A percentile compares a stretch with the other conserved stretches of the same genome.
phyloP scores from a whole-genome alignment of 306 rosid species.

The Delonix regia region DNA sequence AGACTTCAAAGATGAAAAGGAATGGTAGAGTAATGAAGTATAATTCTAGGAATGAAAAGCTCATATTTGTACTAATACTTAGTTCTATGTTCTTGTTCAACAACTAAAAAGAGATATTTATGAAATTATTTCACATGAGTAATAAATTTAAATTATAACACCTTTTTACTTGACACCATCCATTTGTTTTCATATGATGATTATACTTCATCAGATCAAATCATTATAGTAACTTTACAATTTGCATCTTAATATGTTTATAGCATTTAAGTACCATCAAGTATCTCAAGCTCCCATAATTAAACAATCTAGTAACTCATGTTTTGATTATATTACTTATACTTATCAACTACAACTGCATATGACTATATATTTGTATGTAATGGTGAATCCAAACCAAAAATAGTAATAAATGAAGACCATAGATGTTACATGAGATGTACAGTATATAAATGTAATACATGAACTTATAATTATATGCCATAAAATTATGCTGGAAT shows the following conservation, averaged over 20 bases:
- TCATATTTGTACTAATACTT: slow-evolving; percentile 82
- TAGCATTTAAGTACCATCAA: slow-evolving; percentile 3
- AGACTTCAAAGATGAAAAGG: no score
- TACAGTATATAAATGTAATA: not conserved
- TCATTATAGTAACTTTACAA: not conserved
- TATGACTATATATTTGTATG: not conserved
- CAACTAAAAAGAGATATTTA: slow-evolving; percentile 40
- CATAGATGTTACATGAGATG: not conserved
- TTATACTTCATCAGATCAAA: not conserved
- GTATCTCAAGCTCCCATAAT: slow-evolving; percentile 9
- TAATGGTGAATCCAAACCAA: slow-evolving; percentile 2
- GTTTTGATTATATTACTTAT: slow-evolving; percentile 6
- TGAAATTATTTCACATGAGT: not conserved
- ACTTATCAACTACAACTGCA: not conserved
- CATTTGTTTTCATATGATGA: slow-evolving; percentile 3
- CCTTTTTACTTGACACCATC: slow-evolving; percentile 17
- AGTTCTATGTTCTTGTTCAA: slow-evolving; percentile 76
- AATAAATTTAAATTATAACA: slow-evolving; percentile 20
- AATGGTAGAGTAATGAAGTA: no score
- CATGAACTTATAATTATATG: slow-evolving; percentile 4
- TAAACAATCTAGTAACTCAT: slow-evolving; percentile 14
- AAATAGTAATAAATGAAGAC: no score
- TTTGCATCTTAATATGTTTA: not conserved
- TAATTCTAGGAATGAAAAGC: no score
- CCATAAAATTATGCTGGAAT: not conserved